phyloP scores from a whole-genome alignment of 1,139 yeast genomes.

The Lipomyces yarrowii region DNA sequence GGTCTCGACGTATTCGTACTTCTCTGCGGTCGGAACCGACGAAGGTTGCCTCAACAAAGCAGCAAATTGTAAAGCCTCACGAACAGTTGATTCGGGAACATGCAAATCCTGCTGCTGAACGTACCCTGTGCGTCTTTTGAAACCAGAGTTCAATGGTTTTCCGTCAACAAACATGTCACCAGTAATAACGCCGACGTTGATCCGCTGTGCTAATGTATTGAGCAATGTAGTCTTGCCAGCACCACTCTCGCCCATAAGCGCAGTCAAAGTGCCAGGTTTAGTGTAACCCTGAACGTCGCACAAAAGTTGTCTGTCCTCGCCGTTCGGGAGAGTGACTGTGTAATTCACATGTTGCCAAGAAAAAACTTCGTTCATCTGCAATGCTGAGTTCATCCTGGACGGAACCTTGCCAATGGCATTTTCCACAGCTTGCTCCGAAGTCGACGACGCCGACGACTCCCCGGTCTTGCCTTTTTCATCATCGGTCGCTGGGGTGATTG shows the following conservation, averaged over 20 bases:
- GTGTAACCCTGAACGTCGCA: slow-evolving; percentile 65
- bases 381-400: slow-evolving; percentile 8
- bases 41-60: slow-evolving; percentile 62
- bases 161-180: slow-evolving; percentile 70
- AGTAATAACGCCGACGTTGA: slow-evolving; percentile 60
- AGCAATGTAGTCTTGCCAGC: slow-evolving; percentile 70
- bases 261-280: slow-evolving; percentile 63
- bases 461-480: slow-evolving; percentile 12
- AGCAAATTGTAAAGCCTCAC: slow-evolving; percentile 63
- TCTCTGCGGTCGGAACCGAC: slow-evolving; percentile 52
- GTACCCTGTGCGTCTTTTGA: slow-evolving; percentile 64
- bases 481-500: background rate
- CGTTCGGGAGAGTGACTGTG: slow-evolving; percentile 54
- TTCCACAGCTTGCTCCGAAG: slow-evolving; percentile 4
- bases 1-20: slow-evolving; percentile 61
- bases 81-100: slow-evolving; percentile 58
- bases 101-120: slow-evolving; percentile 70
- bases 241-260: slow-evolving; percentile 70
- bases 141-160: slow-evolving; percentile 53
- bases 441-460: slow-evolving; percentile 10
- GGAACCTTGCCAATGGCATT: slow-evolving; percentile 12
- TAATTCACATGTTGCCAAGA: slow-evolving; percentile 59
- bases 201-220: slow-evolving; percentile 61
- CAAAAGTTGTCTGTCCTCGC: slow-evolving; percentile 51
- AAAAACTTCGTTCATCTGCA: slow-evolving; percentile 41